Evolutionary conservation across 352 stramenopile species (phyloP).

Genomic region (Phytophthora nicotianae): DNA sequence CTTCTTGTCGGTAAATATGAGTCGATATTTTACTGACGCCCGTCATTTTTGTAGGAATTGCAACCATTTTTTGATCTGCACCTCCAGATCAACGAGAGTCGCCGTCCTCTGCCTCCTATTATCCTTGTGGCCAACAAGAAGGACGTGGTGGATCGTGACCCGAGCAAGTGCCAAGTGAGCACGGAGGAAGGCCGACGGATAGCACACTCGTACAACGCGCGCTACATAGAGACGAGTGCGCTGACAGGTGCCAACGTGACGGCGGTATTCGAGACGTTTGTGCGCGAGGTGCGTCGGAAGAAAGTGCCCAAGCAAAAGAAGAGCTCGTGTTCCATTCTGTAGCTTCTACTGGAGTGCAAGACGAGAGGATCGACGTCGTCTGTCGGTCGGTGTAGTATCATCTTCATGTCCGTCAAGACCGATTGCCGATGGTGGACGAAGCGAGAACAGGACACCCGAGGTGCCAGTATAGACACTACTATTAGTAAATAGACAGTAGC

Average conservation of each 20-base stretch:
- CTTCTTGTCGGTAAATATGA: not conserved
- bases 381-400: not conserved
- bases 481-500: slow-evolving; percentile 46
- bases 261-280: slow-evolving; percentile 88
- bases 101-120: slow-evolving; percentile 77
- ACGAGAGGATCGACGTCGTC: not conserved
- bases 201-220: slow-evolving; percentile 86
- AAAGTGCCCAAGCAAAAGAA: slow-evolving; percentile 81
- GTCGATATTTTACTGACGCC: not conserved
- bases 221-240: slow-evolving; percentile 89
- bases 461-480: slow-evolving; percentile 41
- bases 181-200: slow-evolving; percentile 85
- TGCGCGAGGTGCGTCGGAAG: slow-evolving; percentile 84
- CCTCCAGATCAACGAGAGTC: slow-evolving; percentile 89
- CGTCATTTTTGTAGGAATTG: slow-evolving; percentile 52
- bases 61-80: slow-evolving; percentile 90
- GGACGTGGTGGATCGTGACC: slow-evolving; percentile 82
- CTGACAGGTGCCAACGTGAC: slow-evolving; percentile 87
- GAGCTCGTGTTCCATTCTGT: slow-evolving; percentile 74
- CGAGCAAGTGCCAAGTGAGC: slow-evolving; percentile 83
- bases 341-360: slow-evolving; percentile 20
- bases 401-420: not conserved
- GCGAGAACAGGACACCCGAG: slow-evolving; percentile 16
- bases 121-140: slow-evolving; percentile 92
- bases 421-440: slow-evolving; percentile 11